A percentile compares a stretch with the other conserved stretches of the same genome.
These are phyloP conservation scores for Sherardia arvensis DNA, from an alignment of 257 asterid species.

Conservation along the genomic window DNA sequence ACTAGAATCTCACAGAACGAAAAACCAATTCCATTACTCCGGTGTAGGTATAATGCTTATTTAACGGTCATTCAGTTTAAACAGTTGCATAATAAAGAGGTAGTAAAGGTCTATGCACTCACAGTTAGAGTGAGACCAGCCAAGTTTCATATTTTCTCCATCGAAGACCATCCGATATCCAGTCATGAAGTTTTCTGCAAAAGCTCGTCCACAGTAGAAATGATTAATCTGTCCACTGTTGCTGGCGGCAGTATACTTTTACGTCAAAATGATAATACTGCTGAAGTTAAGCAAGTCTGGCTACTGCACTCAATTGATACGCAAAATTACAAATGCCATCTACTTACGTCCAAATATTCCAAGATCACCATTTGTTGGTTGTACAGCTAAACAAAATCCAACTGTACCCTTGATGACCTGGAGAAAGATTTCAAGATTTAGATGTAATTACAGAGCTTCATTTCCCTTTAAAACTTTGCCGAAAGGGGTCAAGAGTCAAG, in stretches of 20 bases:
- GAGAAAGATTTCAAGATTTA: slow-evolving; percentile 17
- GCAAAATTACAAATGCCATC: background rate
- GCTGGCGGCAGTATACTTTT: background rate
- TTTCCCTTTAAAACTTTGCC: background rate
- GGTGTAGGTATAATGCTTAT: background rate
- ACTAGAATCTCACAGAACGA: background rate
- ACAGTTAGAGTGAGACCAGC: slow-evolving; percentile 76
- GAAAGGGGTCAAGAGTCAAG: background rate
- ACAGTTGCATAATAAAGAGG: background rate
- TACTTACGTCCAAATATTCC: slow-evolving; percentile 91
- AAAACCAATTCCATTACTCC: background rate
- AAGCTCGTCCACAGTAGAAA: background rate
- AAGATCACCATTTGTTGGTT: slow-evolving; percentile 37
- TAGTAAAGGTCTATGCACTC: slow-evolving; percentile 26
- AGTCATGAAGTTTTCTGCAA: slow-evolving; percentile 89
- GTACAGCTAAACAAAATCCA: slow-evolving; percentile 85
- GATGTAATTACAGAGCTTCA: background rate
- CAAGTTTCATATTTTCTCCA: slow-evolving; percentile 61
- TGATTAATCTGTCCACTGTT: background rate
- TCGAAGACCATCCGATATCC: slow-evolving; percentile 77
- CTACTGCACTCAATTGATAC: background rate
- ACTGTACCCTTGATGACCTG: slow-evolving; percentile 80
- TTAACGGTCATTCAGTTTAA: background rate
- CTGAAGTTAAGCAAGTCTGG: background rate
- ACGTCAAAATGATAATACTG: background rate